Percentiles rank a stretch among this genome's conserved stretches.
phyloP scores from a whole-genome alignment of 164 flowering plant species.

The Chloranthus sessilifolius region DNA sequence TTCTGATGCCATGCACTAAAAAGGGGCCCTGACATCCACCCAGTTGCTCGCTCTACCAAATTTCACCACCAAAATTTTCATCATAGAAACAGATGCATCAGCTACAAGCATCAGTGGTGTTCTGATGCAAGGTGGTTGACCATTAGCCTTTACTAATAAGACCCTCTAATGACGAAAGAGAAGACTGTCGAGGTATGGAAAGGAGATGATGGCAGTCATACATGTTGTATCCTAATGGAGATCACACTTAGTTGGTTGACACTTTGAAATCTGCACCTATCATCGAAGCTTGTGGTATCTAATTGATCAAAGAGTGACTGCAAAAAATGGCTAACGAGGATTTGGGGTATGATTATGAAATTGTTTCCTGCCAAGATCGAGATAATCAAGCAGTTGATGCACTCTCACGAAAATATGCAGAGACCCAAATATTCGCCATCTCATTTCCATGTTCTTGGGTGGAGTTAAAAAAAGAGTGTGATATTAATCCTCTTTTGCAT shows the following conservation, averaged over 20 bases:
- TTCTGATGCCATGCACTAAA: neutral
- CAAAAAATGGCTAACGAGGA: no score
- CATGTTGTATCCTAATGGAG: neutral
- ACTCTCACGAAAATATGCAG: no score
- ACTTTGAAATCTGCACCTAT: neutral
- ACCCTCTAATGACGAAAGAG: neutral
- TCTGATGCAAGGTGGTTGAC: constrained; percentile 2
- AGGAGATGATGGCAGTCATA: constrained; percentile 10
- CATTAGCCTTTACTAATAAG: constrained; percentile 3
- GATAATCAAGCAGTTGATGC: no score
- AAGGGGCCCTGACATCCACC: neutral
- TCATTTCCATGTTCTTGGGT: no score
- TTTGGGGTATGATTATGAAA: no score
- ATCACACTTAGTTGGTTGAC: neutral
- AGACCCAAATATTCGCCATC: no score
- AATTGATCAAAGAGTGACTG: no score
- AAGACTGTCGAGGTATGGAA: constrained; percentile 11
- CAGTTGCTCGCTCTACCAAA: constrained; percentile 2
- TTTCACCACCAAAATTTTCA: neutral
- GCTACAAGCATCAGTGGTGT: constrained; percentile 5
- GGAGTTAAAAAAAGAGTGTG: no score
- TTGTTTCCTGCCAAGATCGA: no score
- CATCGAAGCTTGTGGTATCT: no score
- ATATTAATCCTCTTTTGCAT: no score
- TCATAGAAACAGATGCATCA: constrained; percentile 4